Evolutionary conservation across 345 rosid genomes (phyloP), one percentile per base, ranked within the genome.

Genomic region (Abelmoschus esculentus): DNA sequence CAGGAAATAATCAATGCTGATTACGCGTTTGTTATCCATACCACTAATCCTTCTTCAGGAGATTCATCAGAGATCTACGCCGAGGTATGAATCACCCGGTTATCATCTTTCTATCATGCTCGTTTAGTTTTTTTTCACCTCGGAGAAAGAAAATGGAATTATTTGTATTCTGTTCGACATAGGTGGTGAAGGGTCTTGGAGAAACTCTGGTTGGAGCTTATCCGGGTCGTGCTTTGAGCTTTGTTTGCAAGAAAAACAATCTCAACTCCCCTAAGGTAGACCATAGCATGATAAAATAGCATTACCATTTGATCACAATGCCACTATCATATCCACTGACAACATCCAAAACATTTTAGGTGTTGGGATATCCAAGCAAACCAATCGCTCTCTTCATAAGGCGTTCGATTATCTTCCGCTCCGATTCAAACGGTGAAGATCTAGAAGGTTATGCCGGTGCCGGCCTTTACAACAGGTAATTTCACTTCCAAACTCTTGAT

Each of bases 371-470:
- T 79, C 99, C 99, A 17, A 95, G 99, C 89, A 95, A 95, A 81
- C 87, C 97, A 10, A 84, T 87, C 62, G 97, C 96, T 61, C 91
- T 95, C 66, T 90, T 91, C 77, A 95, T 95, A 62, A 90, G 89
- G 78, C 90, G 81, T 26, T 95, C 99, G 19, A 86, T 95, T 72
- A 95, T 95, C 74, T 90, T 91, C 77, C 85, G 99, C 47, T 95
- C 99, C 6, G 99, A 95, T 75, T 95, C 99, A 22, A 95, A 95
- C 17, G 99, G 99, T 63, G 99, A 95, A 83, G 99, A 95, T 80
- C 86, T 95, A 0, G 97, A 91, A 83, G 99, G 99, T 46, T 95
- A 95, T 80, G 99, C 99, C 29, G 99, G 99, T 74, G 99, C 99
- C 52, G 99, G 99, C 44, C 97, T 95, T 77, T 95, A 95, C 44